These are phyloP conservation scores for Aurantiochytrium sp. DNA, from an alignment of 108 stramenopile species.

Conservation along the genomic window DNA sequence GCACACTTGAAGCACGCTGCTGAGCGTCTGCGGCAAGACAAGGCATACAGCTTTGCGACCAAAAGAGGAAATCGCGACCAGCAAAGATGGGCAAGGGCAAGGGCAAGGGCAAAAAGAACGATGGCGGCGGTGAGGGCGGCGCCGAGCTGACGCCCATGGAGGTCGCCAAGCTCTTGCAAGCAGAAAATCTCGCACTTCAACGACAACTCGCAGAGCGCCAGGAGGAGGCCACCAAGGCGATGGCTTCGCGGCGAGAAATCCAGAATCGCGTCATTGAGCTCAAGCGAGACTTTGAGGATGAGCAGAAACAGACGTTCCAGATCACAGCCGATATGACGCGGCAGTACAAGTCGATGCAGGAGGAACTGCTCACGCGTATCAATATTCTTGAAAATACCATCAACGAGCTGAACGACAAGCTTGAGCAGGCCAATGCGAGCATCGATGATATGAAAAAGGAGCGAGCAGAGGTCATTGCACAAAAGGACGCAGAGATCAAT, in stretches of 20 bases:
- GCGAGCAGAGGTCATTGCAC: constrained; percentile 53
- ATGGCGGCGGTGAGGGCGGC: background rate
- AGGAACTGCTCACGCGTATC: constrained; percentile 65
- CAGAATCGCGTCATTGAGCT: constrained; percentile 43
- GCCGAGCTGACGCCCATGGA: constrained; percentile 12
- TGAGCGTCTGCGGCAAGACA: too few relatives aligned
- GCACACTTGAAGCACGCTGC: too few relatives aligned
- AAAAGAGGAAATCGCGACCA: background rate
- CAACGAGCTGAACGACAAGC: constrained; percentile 55
- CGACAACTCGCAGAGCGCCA: background rate
- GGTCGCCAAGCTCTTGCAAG: constrained; percentile 16
- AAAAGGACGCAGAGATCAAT: constrained; percentile 58
- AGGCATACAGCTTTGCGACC: too few relatives aligned
- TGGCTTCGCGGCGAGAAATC: constrained; percentile 40
- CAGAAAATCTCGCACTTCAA: background rate
- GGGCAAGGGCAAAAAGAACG: background rate
- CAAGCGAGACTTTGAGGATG: constrained; percentile 51
- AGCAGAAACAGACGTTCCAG: constrained; percentile 51
- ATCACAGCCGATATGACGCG: constrained; percentile 67
- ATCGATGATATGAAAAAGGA: constrained; percentile 28
- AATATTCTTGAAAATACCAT: constrained; percentile 60
- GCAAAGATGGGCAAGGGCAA: background rate
- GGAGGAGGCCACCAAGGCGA: constrained; percentile 21
- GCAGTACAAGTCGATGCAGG: constrained; percentile 78
- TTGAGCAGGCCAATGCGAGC: constrained; percentile 43